Conservation (phyloP, 345 rosid genomes). For the Rhodamnia rubescens region DNA sequence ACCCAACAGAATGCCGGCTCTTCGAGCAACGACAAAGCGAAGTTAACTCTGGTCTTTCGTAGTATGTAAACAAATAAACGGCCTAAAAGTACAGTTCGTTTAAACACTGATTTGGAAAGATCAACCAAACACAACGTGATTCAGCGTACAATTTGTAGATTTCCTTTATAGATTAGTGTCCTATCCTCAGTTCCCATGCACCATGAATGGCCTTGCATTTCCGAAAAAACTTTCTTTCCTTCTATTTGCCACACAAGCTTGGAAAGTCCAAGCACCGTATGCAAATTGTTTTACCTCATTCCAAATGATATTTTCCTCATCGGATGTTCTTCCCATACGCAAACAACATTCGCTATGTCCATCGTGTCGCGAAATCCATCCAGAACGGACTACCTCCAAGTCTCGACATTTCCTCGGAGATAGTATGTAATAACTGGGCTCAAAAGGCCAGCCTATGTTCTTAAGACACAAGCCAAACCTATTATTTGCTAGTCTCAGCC, state of each 20-base stretch:
- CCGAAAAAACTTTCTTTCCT: constrained; percentile 40
- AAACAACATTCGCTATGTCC: constrained; percentile 16
- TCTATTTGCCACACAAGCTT: constrained; percentile 61
- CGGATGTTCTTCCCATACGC: constrained; percentile 52
- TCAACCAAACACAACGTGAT: constrained; percentile 23
- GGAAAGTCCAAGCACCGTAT: constrained; percentile 37
- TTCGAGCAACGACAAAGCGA: too few relatives aligned
- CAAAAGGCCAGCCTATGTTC: too few relatives aligned
- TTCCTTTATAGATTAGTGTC: constrained; percentile 30
- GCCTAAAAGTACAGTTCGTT: not conserved
- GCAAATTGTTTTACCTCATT: constrained; percentile 49
- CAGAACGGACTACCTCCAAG: constrained; percentile 51
- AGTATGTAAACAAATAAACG: not conserved
- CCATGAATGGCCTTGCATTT: constrained; percentile 60
- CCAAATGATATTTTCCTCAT: constrained; percentile 35
- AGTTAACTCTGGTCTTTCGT: too few relatives aligned
- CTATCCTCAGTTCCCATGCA: constrained; percentile 43
- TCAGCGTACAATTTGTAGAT: constrained; percentile 36
- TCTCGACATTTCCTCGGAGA: constrained; percentile 50
- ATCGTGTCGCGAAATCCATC: constrained; percentile 22
- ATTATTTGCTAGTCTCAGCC: too few relatives aligned
- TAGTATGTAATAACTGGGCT: too few relatives aligned
- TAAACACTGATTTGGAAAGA: not conserved
- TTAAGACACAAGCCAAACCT: too few relatives aligned
- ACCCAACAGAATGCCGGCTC: too few relatives aligned